Evolutionary conservation across 108 stramenopile genomes (phyloP), one percentile per base, ranked within the genome.

Genomic region (Epipyxis sp.): DNA sequence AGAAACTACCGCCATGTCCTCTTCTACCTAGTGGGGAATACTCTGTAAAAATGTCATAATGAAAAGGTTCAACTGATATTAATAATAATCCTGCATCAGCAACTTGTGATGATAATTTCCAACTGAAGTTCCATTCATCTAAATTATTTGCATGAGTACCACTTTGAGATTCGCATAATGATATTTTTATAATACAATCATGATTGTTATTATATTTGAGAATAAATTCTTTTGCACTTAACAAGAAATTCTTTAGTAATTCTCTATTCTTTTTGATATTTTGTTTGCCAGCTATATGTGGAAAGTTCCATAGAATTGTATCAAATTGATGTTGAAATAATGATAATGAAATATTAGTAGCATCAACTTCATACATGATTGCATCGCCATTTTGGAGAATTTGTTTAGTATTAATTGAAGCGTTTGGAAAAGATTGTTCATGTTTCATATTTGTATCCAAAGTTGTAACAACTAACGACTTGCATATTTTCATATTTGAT

Each of bases 281-380:
- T 13, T 59, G 57, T 35, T 76, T 76, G 42, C 76, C 76, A 2
- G 45, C 40, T 25, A 59, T 58, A 57, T 76, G 76, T 1, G 76
- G 76, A 57, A 76, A 76, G n/a, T 59, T 58, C 57, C 50, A 76
- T 37, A 76, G 30, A 29, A 76, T 40, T n/a, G 34, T 29, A 34
- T 76, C 76, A 58, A 43, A 76, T 25, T 0, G 25, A 13, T 50
- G 46, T 1, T 35, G 34, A 57, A 1, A 44, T 32, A 65, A 29
- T 3, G 13, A 32, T 29, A 32, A 10, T 3, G 27, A 32, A 6
- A 65, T 65, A 32, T 16, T 6, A 37, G 34, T 35, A 3, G 61
- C 61, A 65, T 65, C 61, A 37, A 65, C 61, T 25, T 37, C 35
- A 32, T 32, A 65, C 27, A 13, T 29, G 13, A 65, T 32, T 32